Evolutionary conservation across 2,329 filamentous ascomycete species (phyloP).

Genomic region (Apiospora hydei): DNA sequence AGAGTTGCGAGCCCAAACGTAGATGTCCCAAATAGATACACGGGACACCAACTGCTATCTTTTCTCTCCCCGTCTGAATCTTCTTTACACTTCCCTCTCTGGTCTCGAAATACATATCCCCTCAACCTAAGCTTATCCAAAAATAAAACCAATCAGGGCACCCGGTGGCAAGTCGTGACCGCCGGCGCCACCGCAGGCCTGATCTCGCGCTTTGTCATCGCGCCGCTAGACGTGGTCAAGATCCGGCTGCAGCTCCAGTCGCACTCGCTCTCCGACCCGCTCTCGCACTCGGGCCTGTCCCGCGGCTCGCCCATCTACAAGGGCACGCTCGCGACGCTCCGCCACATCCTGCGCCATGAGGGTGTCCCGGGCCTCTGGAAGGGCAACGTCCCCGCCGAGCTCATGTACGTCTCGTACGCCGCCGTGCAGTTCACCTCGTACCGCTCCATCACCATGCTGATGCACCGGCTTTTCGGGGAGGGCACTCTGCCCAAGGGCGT

Average conservation of each 20-base stretch:
- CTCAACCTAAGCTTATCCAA: constrained; percentile 6
- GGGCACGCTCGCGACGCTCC: constrained; percentile 78
- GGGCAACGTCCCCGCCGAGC: constrained; percentile 93
- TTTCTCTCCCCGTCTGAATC: not conserved
- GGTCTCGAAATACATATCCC: not conserved
- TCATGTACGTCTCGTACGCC: constrained; percentile 92
- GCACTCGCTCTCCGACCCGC: constrained; percentile 80
- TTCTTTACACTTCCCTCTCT: constrained; percentile 21
- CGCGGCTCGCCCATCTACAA: constrained; percentile 67
- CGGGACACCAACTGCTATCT: not conserved
- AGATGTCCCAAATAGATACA: constrained; percentile 2
- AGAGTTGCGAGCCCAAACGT: constrained; percentile 11
- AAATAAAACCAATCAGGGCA: constrained; percentile 50
- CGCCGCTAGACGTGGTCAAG: constrained; percentile 96
- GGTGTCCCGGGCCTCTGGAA: constrained; percentile 93
- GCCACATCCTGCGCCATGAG: constrained; percentile 79
- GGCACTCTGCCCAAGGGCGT: constrained; percentile 66
- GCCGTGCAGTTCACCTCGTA: constrained; percentile 91
- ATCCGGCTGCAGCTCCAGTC: constrained; percentile 95
- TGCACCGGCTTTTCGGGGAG: constrained; percentile 60
- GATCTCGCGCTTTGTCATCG: constrained; percentile 91
- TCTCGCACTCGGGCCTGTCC: constrained; percentile 58
- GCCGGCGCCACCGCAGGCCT: constrained; percentile 76
- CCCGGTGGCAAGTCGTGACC: constrained; percentile 61
- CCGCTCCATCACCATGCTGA: constrained; percentile 72